Evolutionary conservation across 2,329 filamentous ascomycete genomes (phyloP).

Genomic region (Gaeumannomyces tritici): DNA sequence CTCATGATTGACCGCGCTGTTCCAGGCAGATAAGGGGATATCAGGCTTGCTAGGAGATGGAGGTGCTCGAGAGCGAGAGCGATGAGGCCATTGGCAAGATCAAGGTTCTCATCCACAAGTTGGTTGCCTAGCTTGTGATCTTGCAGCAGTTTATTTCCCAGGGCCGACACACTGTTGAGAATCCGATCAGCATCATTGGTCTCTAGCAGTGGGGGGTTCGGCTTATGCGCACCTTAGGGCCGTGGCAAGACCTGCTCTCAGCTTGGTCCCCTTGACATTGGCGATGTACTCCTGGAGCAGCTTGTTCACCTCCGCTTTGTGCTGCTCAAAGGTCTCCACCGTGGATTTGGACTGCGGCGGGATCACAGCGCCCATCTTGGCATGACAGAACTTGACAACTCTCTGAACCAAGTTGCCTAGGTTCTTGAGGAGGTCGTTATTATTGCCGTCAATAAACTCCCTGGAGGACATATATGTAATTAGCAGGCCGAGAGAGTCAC

Average conservation of each 20-base stretch:
- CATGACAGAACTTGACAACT: slow-evolving; percentile 55
- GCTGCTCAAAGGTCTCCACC: not conserved
- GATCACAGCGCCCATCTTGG: slow-evolving; percentile 62
- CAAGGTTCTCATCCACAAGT: slow-evolving; percentile 41
- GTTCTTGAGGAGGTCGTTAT: slow-evolving; percentile 57
- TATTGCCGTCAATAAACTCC: slow-evolving; percentile 44
- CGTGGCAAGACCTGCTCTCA: slow-evolving; percentile 56
- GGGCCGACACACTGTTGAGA: slow-evolving; percentile 40
- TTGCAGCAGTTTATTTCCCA: slow-evolving; percentile 39
- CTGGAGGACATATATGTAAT: not conserved
- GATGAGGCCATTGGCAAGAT: slow-evolving; percentile 49
- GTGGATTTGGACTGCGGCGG: slow-evolving; percentile 17
- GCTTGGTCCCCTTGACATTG: slow-evolving; percentile 61
- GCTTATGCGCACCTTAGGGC: slow-evolving; percentile 47
- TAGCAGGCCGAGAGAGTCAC: not conserved
- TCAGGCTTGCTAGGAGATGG: slow-evolving; percentile 68
- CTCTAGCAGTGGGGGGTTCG: slow-evolving; percentile 27
- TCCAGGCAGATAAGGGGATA: slow-evolving; percentile 79
- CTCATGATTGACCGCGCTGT: slow-evolving; percentile 65
- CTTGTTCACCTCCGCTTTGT: slow-evolving; percentile 45
- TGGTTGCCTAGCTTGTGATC: slow-evolving; percentile 29
- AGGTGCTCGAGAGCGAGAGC: slow-evolving; percentile 77
- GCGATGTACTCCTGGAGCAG: slow-evolving; percentile 57
- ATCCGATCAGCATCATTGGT: not conserved
- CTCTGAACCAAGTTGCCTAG: slow-evolving; percentile 54